A percentile compares a stretch with the other conserved stretches of the same genome.
phyloP scores from a whole-genome alignment of 108 stramenopile species.

The Parmales sp. region DNA sequence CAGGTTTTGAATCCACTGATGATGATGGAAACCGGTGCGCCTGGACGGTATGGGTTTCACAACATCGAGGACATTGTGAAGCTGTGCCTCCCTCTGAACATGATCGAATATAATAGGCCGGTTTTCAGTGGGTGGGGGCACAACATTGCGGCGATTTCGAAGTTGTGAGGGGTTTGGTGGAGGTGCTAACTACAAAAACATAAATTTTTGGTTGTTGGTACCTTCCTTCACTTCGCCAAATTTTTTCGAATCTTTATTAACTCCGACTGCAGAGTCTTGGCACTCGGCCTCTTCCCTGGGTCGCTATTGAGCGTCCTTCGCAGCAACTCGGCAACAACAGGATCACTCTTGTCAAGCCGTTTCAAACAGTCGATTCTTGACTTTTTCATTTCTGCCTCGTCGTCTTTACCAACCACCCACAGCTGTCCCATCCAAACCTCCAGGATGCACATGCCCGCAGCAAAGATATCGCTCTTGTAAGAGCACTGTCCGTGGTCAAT shows the following conservation, averaged over 20 bases:
- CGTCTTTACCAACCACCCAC: neutral
- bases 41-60: conserved; percentile 32
- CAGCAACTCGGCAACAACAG: neutral
- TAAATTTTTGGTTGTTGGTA: no score
- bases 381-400: neutral
- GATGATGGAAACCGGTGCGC: conserved; percentile 28
- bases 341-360: neutral
- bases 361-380: neutral
- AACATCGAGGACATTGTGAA: conserved; percentile 28
- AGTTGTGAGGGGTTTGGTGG: no score
- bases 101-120: no score
- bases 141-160: no score
- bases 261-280: neutral
- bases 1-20: conserved; percentile 29
- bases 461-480: neutral
- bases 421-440: neutral
- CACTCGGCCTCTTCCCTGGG: neutral
- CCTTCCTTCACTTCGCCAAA: no score
- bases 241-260: neutral
- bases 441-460: neutral
- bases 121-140: no score
- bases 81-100: conserved; percentile 34
- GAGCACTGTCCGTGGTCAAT: neutral
- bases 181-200: no score
- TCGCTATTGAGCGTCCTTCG: neutral